These are phyloP conservation scores for Lactarius trivialis DNA, from an alignment of 768 basidiomycete species.

Conservation along the genomic window DNA sequence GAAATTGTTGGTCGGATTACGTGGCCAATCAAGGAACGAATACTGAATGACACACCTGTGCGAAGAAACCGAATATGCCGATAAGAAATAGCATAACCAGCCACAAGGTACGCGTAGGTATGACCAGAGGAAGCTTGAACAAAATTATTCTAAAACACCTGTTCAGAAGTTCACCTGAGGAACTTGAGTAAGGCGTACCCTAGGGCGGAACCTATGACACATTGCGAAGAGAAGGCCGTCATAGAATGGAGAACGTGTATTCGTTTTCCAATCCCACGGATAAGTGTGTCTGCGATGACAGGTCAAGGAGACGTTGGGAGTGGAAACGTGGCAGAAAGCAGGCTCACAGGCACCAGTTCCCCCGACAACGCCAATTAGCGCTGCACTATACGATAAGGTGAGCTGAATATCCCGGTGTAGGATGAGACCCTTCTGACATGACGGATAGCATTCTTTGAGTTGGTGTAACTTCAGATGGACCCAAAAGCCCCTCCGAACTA, in stretches of 20 bases:
- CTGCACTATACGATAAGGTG: constrained; percentile 37
- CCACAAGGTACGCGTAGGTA: constrained; percentile 45
- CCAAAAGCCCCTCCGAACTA: not conserved
- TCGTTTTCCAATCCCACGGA: constrained; percentile 52
- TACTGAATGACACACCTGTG: constrained; percentile 28
- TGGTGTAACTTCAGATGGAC: constrained; percentile 23
- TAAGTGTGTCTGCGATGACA: constrained; percentile 33
- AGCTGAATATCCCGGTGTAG: not conserved
- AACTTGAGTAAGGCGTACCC: constrained; percentile 24
- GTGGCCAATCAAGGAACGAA: not conserved
- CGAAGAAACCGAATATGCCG: constrained; percentile 48
- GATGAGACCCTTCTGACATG: constrained; percentile 32
- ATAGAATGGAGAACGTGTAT: constrained; percentile 72
- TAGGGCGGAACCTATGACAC: constrained; percentile 37
- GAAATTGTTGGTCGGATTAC: not conserved
- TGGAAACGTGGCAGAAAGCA: not conserved
- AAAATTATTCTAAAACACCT: constrained; percentile 36
- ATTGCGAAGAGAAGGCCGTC: constrained; percentile 56
- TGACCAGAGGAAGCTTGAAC: constrained; percentile 35
- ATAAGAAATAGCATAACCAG: constrained; percentile 40
- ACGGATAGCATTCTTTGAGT: constrained; percentile 52
- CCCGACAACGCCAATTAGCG: constrained; percentile 60
- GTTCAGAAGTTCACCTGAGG: not conserved
- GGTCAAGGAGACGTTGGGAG: not conserved
- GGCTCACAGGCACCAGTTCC: constrained; percentile 62